These are phyloP conservation scores for Dactylellina haptotyla DNA, from an alignment of 2,329 filamentous ascomycete genomes.

Conservation along the genomic window DNA sequence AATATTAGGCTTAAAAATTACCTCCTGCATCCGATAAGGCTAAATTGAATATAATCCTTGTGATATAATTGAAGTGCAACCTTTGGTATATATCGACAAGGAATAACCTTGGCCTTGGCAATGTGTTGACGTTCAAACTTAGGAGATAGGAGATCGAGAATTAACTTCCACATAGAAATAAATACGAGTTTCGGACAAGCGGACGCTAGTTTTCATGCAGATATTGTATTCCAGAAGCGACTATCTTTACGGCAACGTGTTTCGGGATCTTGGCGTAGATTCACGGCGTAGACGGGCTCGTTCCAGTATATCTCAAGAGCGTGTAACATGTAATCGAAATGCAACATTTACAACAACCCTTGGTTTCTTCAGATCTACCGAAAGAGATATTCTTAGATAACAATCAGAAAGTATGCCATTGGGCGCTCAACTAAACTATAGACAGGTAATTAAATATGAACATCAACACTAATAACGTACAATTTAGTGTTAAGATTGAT, in stretches of 20 bases:
- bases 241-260: no score
- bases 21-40: conserved; percentile 25
- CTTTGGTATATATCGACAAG: no score
- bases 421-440: not conserved
- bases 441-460: not conserved
- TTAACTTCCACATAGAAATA: conserved; percentile 23
- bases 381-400: no score
- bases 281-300: no score
- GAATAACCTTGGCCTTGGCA: conserved; percentile 6
- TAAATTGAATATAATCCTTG: conserved; percentile 37
- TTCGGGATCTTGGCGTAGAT: no score
- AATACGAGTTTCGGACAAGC: conserved; percentile 8
- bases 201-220: conserved; percentile 7
- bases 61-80: not conserved
- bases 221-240: conserved; percentile 2
- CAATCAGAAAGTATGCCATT: not conserved
- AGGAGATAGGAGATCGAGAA: conserved; percentile 1
- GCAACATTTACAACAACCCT: conserved; percentile 14
- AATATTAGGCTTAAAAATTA: conserved; percentile 24
- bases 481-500: not conserved
- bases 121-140: conserved; percentile 8
- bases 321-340: not conserved
- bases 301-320: not conserved
- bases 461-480: not conserved
- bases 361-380: not conserved